A percentile compares a stretch with the other conserved stretches of the same genome.
Evolutionary conservation across 176 grass and related monocot species (phyloP).

Genomic region (Eleusine coracana): DNA sequence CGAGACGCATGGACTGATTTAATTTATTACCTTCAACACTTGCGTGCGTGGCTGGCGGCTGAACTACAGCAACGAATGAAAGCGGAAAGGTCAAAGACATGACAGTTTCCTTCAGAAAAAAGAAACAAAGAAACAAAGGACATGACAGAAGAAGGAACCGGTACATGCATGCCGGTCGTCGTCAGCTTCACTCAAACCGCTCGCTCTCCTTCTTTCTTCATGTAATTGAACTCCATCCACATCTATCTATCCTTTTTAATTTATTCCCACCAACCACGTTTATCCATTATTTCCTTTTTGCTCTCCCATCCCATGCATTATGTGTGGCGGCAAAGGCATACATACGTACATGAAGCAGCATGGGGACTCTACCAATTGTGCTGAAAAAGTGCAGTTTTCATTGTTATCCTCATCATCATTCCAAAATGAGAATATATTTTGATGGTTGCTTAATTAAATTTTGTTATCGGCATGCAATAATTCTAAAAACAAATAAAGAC

Average conservation of each 20-base stretch:
- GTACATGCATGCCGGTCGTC: not conserved
- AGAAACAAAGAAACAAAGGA: not conserved
- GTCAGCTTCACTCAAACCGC: constrained; percentile 30
- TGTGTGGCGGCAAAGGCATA: not conserved
- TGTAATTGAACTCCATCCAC: constrained; percentile 33
- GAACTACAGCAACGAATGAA: not conserved
- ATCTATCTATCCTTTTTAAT: constrained; percentile 1
- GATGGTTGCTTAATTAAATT: constrained; percentile 1
- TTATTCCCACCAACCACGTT: constrained; percentile 24
- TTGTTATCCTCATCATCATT: constrained; percentile 4
- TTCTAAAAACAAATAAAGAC: not conserved
- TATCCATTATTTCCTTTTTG: constrained; percentile 34
- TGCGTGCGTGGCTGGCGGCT: constrained; percentile 16
- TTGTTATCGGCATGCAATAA: constrained; percentile 13
- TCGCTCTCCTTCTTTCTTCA: constrained; percentile 19
- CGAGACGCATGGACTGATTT: not conserved
- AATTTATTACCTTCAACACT: not conserved
- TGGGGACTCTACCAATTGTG: not conserved
- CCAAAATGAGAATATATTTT: not conserved
- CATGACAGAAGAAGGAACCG: constrained; percentile 18
- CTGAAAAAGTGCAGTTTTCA: constrained; percentile 33
- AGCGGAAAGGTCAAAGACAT: constrained; percentile 46
- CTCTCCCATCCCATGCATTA: not conserved
- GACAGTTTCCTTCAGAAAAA: not conserved
- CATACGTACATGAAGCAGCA: not conserved